Evolutionary conservation across 768 basidiomycete genomes (phyloP).

Genomic region (Xerocomus brunneocitrinus): DNA sequence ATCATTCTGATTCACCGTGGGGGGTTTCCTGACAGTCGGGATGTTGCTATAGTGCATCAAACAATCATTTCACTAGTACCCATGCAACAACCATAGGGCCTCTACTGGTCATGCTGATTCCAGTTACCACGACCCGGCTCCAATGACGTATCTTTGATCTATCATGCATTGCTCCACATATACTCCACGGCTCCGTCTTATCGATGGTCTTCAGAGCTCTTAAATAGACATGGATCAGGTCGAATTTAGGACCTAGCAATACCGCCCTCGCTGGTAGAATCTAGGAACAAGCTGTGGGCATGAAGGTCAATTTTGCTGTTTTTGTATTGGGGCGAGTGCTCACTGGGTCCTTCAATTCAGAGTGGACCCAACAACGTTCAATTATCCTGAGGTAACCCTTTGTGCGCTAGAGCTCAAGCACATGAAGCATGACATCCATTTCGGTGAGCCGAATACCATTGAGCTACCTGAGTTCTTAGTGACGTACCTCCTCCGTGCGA

Average conservation of each 20-base stretch:
- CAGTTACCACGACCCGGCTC: slow-evolving; percentile 10
- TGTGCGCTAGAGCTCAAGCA: slow-evolving; percentile 36
- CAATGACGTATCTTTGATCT: slow-evolving; percentile 20
- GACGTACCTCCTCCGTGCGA: background rate
- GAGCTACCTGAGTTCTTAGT: slow-evolving; percentile 19
- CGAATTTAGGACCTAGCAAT: background rate
- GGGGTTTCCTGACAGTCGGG: too few species aligned
- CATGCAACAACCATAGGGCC: background rate
- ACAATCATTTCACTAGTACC: background rate
- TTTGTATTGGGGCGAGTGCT: background rate
- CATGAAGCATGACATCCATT: slow-evolving; percentile 56
- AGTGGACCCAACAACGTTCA: slow-evolving; percentile 47
- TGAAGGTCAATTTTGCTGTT: slow-evolving; percentile 16
- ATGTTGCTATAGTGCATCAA: background rate
- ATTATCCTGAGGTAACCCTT: slow-evolving; percentile 37
- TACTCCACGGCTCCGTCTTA: slow-evolving; percentile 12
- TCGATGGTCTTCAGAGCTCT: slow-evolving; percentile 7
- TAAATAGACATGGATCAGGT: slow-evolving; percentile 11
- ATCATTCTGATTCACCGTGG: background rate
- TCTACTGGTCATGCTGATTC: slow-evolving; percentile 9
- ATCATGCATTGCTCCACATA: slow-evolving; percentile 14
- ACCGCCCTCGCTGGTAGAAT: too few species aligned
- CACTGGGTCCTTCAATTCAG: slow-evolving; percentile 27
- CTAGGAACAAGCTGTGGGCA: slow-evolving; percentile 20
- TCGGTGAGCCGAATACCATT: slow-evolving; percentile 61